A percentile compares a stretch with the other conserved stretches of the same genome.
Evolutionary conservation across 441 rosid genomes (phyloP).

Genomic region (Kokia cookei): DNA sequence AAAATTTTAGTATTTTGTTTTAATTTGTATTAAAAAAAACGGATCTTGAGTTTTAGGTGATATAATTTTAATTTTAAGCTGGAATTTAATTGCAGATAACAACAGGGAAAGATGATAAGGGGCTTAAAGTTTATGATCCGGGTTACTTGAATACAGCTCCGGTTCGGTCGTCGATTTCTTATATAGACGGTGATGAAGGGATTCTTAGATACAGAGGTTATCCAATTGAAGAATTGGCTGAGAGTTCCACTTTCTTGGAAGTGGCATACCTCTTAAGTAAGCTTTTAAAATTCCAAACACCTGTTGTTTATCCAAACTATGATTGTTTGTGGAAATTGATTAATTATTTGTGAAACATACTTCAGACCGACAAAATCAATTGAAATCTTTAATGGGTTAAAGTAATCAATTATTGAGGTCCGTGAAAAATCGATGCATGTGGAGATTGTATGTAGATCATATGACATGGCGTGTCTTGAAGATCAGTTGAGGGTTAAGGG

Average conservation of each 20-base stretch:
- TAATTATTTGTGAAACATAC: not conserved
- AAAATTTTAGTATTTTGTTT: not conserved
- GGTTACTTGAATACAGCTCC: constrained; percentile 96
- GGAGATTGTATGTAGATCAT: not conserved
- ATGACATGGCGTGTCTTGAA: not conserved
- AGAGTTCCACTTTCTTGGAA: constrained; percentile 70
- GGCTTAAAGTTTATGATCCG: constrained; percentile 82
- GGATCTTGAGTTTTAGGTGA: not conserved
- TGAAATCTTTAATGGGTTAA: not conserved
- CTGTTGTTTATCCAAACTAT: not conserved
- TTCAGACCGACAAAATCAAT: not conserved
- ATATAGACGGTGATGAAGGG: constrained; percentile 88
- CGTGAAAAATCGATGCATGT: not conserved
- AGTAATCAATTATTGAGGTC: not conserved
- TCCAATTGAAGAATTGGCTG: constrained; percentile 81
- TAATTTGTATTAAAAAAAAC: not conserved
- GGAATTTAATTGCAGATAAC: constrained; percentile 40
- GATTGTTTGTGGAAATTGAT: not conserved
- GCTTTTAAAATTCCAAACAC: constrained; percentile 9
- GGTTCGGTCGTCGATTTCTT: constrained; percentile 72
- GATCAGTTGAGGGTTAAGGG: not conserved
- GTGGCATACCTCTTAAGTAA: constrained; percentile 55
- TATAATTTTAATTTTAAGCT: not conserved
- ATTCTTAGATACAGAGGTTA: constrained; percentile 78
- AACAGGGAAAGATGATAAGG: constrained; percentile 77